These are phyloP conservation scores for Pseudisothecium myosuroides DNA, from an alignment of 225 moss, liverwort and hornwort genomes.

Conservation along the genomic window DNA sequence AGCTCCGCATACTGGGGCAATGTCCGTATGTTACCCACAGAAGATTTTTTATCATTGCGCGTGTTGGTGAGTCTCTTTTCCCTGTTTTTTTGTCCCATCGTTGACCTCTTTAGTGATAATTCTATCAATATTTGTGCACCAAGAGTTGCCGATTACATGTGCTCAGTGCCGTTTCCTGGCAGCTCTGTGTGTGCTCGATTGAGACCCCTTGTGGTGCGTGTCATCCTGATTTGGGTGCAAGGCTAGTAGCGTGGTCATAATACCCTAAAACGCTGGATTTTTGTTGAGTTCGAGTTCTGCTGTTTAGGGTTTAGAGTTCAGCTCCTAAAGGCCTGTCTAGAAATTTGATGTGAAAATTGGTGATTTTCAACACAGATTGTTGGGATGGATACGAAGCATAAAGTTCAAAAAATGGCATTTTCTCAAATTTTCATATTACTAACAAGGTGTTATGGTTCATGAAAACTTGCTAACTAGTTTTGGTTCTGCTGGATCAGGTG, in stretches of 20 bases:
- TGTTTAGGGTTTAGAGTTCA: not conserved
- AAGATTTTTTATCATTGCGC: slow-evolving; percentile 14
- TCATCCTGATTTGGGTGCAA: not conserved
- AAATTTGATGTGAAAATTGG: not conserved
- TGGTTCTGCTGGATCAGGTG: not conserved
- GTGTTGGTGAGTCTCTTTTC: slow-evolving; percentile 4
- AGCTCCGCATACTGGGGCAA: not conserved
- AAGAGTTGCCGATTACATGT: not conserved
- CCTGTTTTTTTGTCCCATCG: not conserved
- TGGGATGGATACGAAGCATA: not conserved
- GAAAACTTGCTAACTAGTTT: not conserved
- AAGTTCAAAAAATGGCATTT: no score
- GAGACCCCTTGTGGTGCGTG: not conserved
- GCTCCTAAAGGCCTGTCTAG: not conserved
- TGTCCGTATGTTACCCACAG: slow-evolving; percentile 1
- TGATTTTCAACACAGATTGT: not conserved
- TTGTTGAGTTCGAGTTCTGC: not conserved
- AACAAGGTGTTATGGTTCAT: not conserved
- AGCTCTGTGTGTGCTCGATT: not conserved
- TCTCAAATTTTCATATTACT: no score
- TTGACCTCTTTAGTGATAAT: not conserved
- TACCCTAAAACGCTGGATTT: not conserved
- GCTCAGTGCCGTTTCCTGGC: not conserved
- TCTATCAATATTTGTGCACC: not conserved
- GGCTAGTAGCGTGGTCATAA: not conserved